Base-by-base conservation (phyloP, 1,284 basidiomycete species). In the Trichosporon coremiiforme region DNA sequence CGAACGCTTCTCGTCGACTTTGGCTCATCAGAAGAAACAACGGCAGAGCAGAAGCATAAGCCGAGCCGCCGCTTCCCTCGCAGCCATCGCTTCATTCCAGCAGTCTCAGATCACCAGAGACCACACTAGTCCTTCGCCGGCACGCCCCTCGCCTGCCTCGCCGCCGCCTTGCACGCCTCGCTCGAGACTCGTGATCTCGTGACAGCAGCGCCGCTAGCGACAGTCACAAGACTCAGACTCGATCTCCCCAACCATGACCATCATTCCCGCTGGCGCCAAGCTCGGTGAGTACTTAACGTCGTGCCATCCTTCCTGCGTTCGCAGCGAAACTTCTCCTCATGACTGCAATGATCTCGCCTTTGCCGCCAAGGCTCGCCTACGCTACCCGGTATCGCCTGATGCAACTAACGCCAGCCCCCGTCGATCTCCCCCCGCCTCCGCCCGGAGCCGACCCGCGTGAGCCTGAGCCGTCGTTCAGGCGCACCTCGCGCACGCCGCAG, bases 351-450 rank as follows among this genome's bases (percentile, higher is more conserved):
- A 5, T 60, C 25, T 35, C 50, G 50, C 57, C 15, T 45, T 22
- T 50, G 33, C 33, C 50, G 12, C 47, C 67, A 12, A 41, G 36
- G 12, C 13, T 25, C 9, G 35, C 36, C 3, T 20, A 20, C 36
- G 38, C 38, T 4, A 25, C 53, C 10, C 47, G 35, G 22, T 17
- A 15, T 35, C n/a, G 35, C 36, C 17, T 4, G 4, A 8, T 64
- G n/a, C 20, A 12, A 65, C 70, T 70, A 22, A 69, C 66, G 36
- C 20, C 68, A 82, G 80, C 80, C 53, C 76, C 79, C 7, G 74
- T 77, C 13, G 80, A 83, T 69, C 74, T 80, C n/a, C 79, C 81
- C n/a, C 80, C 82, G 13, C 81, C 81, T 10, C 75, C 78, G 22
- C 80, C 81, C 1, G 66, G 70, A 5, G 71, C 77, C 17, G 82